These are phyloP conservation scores for Lactuca saligna DNA, from an alignment of 129 eudicot genomes.

Conservation along the genomic window DNA sequence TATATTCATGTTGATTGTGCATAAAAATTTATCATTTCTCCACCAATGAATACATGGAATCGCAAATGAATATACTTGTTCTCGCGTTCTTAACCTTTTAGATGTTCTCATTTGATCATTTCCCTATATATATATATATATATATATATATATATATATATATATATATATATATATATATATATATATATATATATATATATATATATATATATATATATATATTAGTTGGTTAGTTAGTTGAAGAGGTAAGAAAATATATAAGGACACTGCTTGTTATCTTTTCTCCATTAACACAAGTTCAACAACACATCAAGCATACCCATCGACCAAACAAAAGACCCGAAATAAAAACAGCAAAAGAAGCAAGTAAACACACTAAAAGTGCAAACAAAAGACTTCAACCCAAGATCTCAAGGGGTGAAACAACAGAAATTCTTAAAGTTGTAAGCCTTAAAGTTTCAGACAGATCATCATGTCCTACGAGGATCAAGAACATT, in stretches of 20 bases:
- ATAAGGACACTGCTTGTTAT: conserved; percentile 15
- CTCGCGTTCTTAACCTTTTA: too few species aligned
- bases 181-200: too few species aligned
- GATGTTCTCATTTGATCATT: too few species aligned
- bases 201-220: not conserved
- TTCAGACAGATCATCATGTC: conserved; percentile 21
- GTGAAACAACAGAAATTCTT: conserved; percentile 22
- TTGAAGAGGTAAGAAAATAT: conserved; percentile 17
- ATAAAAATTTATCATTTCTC: too few species aligned
- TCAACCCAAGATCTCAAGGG: conserved; percentile 17
- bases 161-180: too few species aligned
- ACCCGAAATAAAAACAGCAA: conserved; percentile 4
- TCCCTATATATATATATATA: too few species aligned
- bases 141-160: too few species aligned
- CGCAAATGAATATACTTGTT: too few species aligned
- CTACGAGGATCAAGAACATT: conserved; percentile 42
- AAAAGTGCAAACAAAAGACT: conserved; percentile 17
- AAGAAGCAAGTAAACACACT: not conserved
- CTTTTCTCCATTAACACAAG: conserved; percentile 18
- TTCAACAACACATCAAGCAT: conserved; percentile 26
- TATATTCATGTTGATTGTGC: too few species aligned
- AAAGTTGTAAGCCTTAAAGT: conserved; percentile 16
- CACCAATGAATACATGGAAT: too few species aligned
- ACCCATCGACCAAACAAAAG: conserved; percentile 20
- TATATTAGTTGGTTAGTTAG: too few species aligned